Evolutionary conservation across 164 flowering plant species (phyloP).

Genomic region (Chimonanthus salicifolius): DNA sequence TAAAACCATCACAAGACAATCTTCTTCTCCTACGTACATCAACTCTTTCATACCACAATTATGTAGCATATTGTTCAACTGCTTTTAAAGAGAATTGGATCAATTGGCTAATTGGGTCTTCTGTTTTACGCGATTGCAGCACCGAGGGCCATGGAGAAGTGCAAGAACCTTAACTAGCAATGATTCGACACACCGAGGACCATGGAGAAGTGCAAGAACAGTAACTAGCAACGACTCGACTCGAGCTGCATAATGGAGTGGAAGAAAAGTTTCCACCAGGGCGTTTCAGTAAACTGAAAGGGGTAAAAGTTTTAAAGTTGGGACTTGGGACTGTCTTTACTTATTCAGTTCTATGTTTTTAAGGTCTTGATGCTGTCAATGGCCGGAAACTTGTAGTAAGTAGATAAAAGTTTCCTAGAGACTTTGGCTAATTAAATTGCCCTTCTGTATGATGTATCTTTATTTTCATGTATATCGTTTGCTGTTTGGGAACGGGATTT

Average conservation of each 20-base stretch:
- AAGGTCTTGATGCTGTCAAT: neutral
- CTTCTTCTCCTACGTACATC: too few species aligned
- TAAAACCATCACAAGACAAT: too few species aligned
- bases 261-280: neutral
- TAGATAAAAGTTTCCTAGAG: neutral
- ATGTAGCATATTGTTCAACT: neutral
- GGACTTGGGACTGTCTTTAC: neutral
- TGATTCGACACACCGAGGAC: constrained; percentile 43
- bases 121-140: constrained; percentile 29
- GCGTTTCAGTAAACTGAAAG: neutral
- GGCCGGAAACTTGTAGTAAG: neutral
- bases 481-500: neutral
- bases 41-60: neutral
- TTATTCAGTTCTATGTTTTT: neutral
- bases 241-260: neutral
- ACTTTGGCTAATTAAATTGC: neutral
- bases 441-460: neutral
- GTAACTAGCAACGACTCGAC: constrained; percentile 24
- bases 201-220: constrained; percentile 57
- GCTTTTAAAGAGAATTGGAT: neutral
- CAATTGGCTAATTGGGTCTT: neutral
- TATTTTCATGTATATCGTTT: neutral
- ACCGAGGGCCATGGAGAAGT: constrained; percentile 81
- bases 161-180: constrained; percentile 45
- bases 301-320: neutral